Base-by-base conservation (phyloP, 73 alveolate genomes). In the Paramecium caudatum region DNA sequence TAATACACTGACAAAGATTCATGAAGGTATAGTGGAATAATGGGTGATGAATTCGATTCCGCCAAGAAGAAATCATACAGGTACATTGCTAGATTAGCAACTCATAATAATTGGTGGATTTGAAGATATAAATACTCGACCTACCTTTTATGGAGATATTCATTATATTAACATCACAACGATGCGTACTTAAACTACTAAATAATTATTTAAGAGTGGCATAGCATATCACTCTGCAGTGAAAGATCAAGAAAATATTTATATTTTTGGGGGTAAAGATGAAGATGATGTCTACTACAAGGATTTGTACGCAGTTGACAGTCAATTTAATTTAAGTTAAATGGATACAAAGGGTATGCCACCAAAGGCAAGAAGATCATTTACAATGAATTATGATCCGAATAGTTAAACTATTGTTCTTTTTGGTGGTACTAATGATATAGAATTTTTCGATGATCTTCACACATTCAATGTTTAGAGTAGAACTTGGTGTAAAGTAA, bases 51-150 rank as follows among this genome's bases (percentile, higher is more conserved):
- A n/a, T n/a, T n/a, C n/a, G n/a, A n/a, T n/a, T n/a, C n/a, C n/a
- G n/a, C 33, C 84, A 68, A 68, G 84, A 68, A 68, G 84, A 21
- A 68, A 68, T 68, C 84, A 68, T 68, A 68, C 50, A 15, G 25
- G 55, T 10, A 15, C 47, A 25, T 15, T 68, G 36, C 30, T 68
- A 15, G 84, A 68, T 30, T 32, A 68, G 30, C 13, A 68, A 5
- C 19, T 68, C n/a, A 68, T 68, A 2, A n/a, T 68, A 1, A 37
- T 37, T 32, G 84, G 84, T 25, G 84, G 84, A 33, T 68, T 68
- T 13, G 84, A 68, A 15, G 30, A 30, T 3, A 34, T 37, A 43
- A 37, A 68, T 68, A 34, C 47, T 17, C 25, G 37, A 30, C 50
- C 84, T 33, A 68, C 9, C 34, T 68, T 32, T 37, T 37, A 13